Percentiles rank a stretch among this genome's conserved stretches.
phyloP scores from a whole-genome alignment of 2,329 filamentous ascomycete genomes.

The Graphilbum fragrans region DNA sequence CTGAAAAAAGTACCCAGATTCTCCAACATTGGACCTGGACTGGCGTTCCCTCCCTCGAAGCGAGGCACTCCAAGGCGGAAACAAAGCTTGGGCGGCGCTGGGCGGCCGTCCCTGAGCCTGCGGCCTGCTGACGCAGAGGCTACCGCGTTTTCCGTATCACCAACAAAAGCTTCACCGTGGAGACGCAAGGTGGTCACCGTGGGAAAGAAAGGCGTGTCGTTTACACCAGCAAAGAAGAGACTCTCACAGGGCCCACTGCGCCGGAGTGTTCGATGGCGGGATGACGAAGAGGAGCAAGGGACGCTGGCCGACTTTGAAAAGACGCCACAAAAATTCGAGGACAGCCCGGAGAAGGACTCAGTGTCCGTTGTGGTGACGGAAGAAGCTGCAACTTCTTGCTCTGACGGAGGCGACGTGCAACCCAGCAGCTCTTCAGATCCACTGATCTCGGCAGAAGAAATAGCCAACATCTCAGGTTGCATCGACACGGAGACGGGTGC shows the following conservation, averaged over 20 bases:
- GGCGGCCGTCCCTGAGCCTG: conserved; percentile 5
- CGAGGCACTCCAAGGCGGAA: conserved; percentile 68
- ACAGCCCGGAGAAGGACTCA: neutral
- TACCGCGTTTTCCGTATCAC: conserved; percentile 35
- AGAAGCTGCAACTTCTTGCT: conserved; percentile 14
- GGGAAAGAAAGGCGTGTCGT: conserved; percentile 58
- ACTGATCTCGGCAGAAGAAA: no score
- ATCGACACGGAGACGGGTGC: no score
- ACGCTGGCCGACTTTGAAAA: conserved; percentile 82
- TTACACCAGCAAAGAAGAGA: conserved; percentile 73
- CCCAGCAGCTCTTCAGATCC: no score
- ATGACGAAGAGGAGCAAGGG: conserved; percentile 74
- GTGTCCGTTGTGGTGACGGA: neutral
- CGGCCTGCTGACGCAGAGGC: conserved; percentile 19
- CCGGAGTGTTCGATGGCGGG: conserved; percentile 80
- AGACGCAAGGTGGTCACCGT: conserved; percentile 52
- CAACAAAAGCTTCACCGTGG: conserved; percentile 68
- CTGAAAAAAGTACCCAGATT: conserved; percentile 16
- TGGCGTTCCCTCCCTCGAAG: conserved; percentile 44
- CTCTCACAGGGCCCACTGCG: conserved; percentile 43
- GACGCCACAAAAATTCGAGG: conserved; percentile 57
- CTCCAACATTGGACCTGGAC: neutral
- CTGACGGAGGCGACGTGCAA: conserved; percentile 35
- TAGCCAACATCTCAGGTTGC: no score
- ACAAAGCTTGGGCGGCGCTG: conserved; percentile 28